A percentile compares a stretch with the other conserved stretches of the same genome.
These are phyloP conservation scores for Apiotrichum sp. DNA, from an alignment of 1,284 basidiomycete species.

Conservation along the genomic window DNA sequence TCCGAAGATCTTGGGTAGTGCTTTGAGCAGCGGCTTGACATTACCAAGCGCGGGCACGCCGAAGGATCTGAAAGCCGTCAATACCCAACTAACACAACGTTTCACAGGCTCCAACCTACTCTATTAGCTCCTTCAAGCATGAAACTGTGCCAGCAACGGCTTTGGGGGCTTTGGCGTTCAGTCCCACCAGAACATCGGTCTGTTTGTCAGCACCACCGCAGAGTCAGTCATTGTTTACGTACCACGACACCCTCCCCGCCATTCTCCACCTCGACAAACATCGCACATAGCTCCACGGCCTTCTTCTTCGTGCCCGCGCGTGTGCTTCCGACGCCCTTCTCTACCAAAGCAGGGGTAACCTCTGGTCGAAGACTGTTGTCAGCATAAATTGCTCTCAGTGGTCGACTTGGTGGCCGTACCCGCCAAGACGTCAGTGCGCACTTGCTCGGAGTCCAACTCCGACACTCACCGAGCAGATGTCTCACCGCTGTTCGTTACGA, in stretches of 20 bases:
- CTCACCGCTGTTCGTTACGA: constrained; percentile 89
- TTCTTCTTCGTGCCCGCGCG: constrained; percentile 87
- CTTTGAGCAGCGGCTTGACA: constrained; percentile 70
- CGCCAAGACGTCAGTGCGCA: not conserved
- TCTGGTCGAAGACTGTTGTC: constrained; percentile 54
- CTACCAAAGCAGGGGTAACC: constrained; percentile 83
- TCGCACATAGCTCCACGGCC: constrained; percentile 75
- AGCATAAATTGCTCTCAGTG: not conserved
- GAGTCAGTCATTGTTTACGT: constrained; percentile 45
- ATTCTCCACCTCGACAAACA: constrained; percentile 94
- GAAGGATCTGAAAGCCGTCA: constrained; percentile 57
- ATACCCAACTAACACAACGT: too few relatives aligned
- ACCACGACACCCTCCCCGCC: constrained; percentile 80
- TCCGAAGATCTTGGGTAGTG: constrained; percentile 85
- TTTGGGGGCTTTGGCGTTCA: constrained; percentile 92
- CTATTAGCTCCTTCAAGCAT: constrained; percentile 72
- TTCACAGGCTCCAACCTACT: constrained; percentile 46
- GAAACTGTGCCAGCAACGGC: constrained; percentile 74
- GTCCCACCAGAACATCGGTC: constrained; percentile 75
- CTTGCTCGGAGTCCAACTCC: too few relatives aligned
- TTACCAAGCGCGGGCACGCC: constrained; percentile 73
- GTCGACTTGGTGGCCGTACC: not conserved
- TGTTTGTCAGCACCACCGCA: constrained; percentile 42
- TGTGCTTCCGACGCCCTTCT: constrained; percentile 90
- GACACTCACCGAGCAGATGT: constrained; percentile 56